Evolutionary conservation across 345 rosid species (phyloP), one percentile per base, ranked within the genome.

Genomic region (Sisymbrium irio): DNA sequence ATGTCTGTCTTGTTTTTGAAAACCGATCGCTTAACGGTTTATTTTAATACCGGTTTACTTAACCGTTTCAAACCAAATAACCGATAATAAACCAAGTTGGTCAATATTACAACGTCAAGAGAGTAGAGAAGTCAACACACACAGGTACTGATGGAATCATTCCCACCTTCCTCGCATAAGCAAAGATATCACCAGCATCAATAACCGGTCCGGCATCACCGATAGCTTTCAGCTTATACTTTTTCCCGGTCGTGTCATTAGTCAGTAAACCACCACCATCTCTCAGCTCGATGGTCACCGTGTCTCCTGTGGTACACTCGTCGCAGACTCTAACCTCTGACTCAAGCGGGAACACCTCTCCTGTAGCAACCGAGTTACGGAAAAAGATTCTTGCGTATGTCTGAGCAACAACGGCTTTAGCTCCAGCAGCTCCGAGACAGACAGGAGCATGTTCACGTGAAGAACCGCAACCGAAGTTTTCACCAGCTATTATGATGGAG

Each of bases 381-480:
- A 93, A 93, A 71, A 93, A 90, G 55, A 93, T 93, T 71, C 98
- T 80, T 4, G 97, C 98, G 73, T 88, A 93, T 1, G 97, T 86
- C 62, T 90, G 85, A 18, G 92, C 96, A 9, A 90, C 88, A 66
- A 90, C 85, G 1, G 87, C 93, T 54, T 76, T 78, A 14, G 81
- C 91, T 45, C 98, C 97, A 0, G 98, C 91, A 3, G 96, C 98
- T 0, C 97, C 96, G 0, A 90, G 78, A 3, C 92, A 92, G 17
- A 93, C 97, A 0, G 97, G 98, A n/a, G 97, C 98, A 70, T 90
- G 97, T 83, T 93, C 98, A 32, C 98, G 85, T 9, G 97, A 93
- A 1, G 98, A 93, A 0, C 97, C 98, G 59, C 97, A 93, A 9
- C 98, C 97, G 45, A 93, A 93, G 78, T 90, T 93, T 25, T 82